Conservation (phyloP, 1,284 basidiomycete species). For the Inonotus hispidus region DNA sequence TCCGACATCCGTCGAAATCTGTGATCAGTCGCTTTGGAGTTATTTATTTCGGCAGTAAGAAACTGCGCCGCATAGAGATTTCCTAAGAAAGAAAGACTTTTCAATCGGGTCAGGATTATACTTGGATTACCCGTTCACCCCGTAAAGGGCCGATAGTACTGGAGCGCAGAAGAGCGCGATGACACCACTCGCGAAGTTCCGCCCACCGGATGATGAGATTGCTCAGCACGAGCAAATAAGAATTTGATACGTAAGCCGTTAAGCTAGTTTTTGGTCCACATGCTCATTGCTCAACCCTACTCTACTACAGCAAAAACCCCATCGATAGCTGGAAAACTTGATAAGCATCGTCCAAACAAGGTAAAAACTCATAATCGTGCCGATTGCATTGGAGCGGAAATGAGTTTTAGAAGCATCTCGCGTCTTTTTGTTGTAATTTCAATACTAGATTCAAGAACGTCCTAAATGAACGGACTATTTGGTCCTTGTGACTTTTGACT, state of each 20-base stretch:
- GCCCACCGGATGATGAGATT: not conserved
- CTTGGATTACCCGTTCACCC: not conserved
- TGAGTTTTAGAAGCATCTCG: not conserved
- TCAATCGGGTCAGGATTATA: not conserved
- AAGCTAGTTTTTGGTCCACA: not conserved
- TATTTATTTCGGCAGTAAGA: not conserved
- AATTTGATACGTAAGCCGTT: not conserved
- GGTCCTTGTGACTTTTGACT: not conserved
- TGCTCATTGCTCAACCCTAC: not conserved
- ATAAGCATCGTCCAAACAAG: not conserved
- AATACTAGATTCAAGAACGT: not conserved
- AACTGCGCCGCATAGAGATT: not conserved
- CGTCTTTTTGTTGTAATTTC: not conserved
- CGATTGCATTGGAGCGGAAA: not conserved
- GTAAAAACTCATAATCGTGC: slow-evolving; percentile 1
- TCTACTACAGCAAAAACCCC: not conserved
- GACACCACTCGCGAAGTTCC: not conserved
- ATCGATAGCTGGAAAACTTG: not conserved
- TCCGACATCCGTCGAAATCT: not conserved
- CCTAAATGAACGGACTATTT: not conserved
- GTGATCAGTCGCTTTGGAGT: not conserved
- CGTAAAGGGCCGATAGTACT: not conserved
- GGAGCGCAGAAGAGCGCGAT: not conserved
- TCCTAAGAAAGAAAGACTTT: not conserved
- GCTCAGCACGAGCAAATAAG: no score